phyloP scores from a whole-genome alignment of 495 filamentous ascomycete genomes.

The Lasiosphaeria ovina region DNA sequence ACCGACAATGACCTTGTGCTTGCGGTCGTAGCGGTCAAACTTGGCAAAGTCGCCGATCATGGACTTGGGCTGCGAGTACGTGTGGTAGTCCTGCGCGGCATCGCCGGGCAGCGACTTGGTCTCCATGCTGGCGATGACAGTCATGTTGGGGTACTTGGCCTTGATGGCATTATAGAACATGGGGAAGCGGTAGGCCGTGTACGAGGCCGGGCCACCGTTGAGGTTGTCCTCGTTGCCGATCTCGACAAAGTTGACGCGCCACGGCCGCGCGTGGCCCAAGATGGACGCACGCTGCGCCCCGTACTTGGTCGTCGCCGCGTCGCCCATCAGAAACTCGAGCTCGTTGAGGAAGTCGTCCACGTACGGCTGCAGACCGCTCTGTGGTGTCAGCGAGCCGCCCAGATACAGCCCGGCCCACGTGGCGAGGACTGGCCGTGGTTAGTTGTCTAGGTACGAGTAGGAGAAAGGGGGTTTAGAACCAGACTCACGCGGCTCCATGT shows the following conservation, averaged over 20 bases:
- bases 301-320: conserved; percentile 55
- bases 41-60: conserved; percentile 36
- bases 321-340: conserved; percentile 63
- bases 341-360: conserved; percentile 64
- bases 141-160: conserved; percentile 58
- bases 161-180: conserved; percentile 57
- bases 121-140: conserved; percentile 51
- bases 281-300: conserved; percentile 55
- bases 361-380: conserved; percentile 40
- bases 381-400: conserved; percentile 46
- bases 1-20: conserved; percentile 38
- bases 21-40: conserved; percentile 43
- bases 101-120: conserved; percentile 36
- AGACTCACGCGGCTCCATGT: conserved; percentile 46
- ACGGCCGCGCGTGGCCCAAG: conserved; percentile 58
- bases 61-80: conserved; percentile 34
- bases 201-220: conserved; percentile 31
- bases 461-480: background rate
- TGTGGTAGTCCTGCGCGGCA: conserved; percentile 45
- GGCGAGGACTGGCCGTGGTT: conserved; percentile 19
- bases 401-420: conserved; percentile 65
- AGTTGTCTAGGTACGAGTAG: background rate
- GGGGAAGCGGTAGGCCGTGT: conserved; percentile 54
- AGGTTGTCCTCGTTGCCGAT: conserved; percentile 68
- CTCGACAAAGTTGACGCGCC: conserved; percentile 58